Evolutionary conservation across 2,329 filamentous ascomycete genomes (phyloP), one percentile per base, ranked within the genome.

Genomic region (Orbilia blumenaviensis): DNA sequence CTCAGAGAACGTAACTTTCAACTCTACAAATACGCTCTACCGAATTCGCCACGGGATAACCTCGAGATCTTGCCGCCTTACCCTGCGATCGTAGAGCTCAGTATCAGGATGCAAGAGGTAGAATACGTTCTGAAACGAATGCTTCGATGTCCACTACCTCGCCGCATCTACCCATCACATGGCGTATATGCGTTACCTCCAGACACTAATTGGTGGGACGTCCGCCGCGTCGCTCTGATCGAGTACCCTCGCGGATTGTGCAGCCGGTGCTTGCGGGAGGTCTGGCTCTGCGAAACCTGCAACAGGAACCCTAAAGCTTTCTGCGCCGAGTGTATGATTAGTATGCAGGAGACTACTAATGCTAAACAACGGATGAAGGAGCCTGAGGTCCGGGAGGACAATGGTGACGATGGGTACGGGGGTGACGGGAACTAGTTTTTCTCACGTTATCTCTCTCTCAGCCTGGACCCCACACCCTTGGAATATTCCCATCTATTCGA

Each of bases 261-360:
- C 29, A 41, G 54, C n/a, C 23, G 16, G 3, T 75, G 71, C 32
- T 58, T 68, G 14, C 62, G 71, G 44, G 71, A 75, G 16, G 71
- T 75, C n/a, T 75, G 71, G 71, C 63, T 75, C 2, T 75, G 71
- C 44, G 54, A 68, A 44, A 36, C 21, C 7, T 75, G 71, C 56
- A 75, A 75, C 25, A 23, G 50, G 36, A 75, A 75, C 23, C 63
- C 56, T 5, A 75, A 75, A 38, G 71, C 71, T 3, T 75, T 75
- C 34, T 75, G 71, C 18, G 63, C 56, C 3, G 71, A 75, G 16
- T 75, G 71, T 25, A 75, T 75, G 71, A 68, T 68, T 21, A 52
- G 34, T 14, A 27, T 56, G 14, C 42, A 42, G 16, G 69, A 74
- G 36, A 12, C 21, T 12, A 67, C n/a, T 41, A 74, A 41, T 32